Evolutionary conservation across 2,329 filamentous ascomycete species (phyloP).

Genomic region (Cordyceps farinosa): DNA sequence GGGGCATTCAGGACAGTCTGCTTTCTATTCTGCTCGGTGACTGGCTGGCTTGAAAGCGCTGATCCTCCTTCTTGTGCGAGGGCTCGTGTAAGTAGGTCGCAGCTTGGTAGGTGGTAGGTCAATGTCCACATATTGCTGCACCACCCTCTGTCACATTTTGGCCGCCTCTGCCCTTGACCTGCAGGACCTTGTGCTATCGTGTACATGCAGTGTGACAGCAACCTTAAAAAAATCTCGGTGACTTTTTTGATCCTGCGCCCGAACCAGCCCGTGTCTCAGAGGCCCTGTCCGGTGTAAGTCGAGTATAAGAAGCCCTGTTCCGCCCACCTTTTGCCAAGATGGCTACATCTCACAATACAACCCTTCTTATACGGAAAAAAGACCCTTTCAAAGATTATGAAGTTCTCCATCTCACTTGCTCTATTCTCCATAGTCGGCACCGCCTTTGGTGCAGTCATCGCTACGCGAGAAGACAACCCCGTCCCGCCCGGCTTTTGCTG

Average conservation of each 20-base stretch:
- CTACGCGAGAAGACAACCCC: slow-evolving; percentile 16
- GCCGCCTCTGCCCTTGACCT: not conserved
- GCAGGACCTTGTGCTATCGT: not conserved
- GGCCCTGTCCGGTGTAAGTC: slow-evolving; percentile 3
- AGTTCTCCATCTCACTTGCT: not conserved
- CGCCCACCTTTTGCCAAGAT: slow-evolving; percentile 18
- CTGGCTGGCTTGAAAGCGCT: not conserved
- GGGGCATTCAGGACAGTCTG: too few relatives aligned
- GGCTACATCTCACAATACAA: not conserved
- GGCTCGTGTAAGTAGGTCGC: not conserved
- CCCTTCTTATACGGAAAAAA: slow-evolving; percentile 16
- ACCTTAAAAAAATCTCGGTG: not conserved
- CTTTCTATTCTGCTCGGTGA: not conserved
- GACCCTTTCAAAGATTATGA: not conserved
- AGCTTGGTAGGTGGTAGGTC: not conserved
- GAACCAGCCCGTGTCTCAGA: not conserved
- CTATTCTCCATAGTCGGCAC: not conserved
- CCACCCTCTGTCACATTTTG: not conserved
- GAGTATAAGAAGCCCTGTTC: slow-evolving; percentile 22
- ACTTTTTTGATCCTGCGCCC: not conserved
- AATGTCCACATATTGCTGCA: not conserved
- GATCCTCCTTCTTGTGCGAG: not conserved
- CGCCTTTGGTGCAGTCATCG: slow-evolving; percentile 20
- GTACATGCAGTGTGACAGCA: not conserved
- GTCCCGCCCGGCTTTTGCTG: slow-evolving; percentile 29